Evolutionary conservation across 306 rosid species (phyloP).

Genomic region (Cucumis melo): DNA sequence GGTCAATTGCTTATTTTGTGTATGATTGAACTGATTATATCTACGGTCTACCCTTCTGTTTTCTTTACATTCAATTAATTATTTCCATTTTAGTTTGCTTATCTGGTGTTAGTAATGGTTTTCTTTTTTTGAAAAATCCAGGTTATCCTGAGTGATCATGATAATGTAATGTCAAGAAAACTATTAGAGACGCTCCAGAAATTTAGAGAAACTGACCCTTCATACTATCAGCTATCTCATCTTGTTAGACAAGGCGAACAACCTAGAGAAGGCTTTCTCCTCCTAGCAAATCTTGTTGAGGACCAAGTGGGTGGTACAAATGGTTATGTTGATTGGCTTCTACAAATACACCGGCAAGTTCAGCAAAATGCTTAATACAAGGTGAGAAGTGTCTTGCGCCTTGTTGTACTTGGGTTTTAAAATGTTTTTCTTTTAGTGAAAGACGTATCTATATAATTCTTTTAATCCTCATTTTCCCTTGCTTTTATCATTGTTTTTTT

Average conservation of each 20-base stretch:
- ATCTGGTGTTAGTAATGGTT: background rate
- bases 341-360: constrained; percentile 81
- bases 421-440: background rate
- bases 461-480: background rate
- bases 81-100: background rate
- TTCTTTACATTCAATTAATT: background rate
- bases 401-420: background rate
- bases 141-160: constrained; percentile 46
- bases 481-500: background rate
- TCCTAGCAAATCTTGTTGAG: constrained; percentile 81
- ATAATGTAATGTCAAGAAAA: constrained; percentile 79
- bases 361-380: constrained; percentile 57
- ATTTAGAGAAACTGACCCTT: constrained; percentile 49
- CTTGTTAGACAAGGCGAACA: constrained; percentile 99
- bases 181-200: constrained; percentile 44
- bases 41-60: background rate
- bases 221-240: constrained; percentile 50
- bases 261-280: constrained; percentile 81
- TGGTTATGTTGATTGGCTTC: constrained; percentile 83
- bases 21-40: background rate
- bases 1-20: background rate
- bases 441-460: background rate
- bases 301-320: constrained; percentile 72
- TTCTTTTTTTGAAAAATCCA: constrained; percentile 22
- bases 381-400: constrained; percentile 22